These are phyloP conservation scores for Arabidopsis suecica DNA, from an alignment of 345 rosid genomes.

Conservation along the genomic window DNA sequence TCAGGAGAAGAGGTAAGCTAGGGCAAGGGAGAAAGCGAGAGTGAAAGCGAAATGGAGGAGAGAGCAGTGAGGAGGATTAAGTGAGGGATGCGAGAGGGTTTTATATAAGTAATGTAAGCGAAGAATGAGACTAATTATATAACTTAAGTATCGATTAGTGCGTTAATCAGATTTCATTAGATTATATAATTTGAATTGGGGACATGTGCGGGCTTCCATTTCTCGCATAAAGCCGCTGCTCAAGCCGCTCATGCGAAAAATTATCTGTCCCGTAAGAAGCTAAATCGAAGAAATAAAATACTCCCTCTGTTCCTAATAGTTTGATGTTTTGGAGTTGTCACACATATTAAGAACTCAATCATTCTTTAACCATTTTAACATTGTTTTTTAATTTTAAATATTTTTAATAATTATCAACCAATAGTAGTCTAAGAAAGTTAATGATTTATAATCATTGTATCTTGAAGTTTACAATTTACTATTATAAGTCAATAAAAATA, in stretches of 20 bases:
- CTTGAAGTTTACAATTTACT: no score
- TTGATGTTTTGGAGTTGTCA: no score
- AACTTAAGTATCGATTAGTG: constrained; percentile 31
- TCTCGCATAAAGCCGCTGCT: constrained; percentile 30
- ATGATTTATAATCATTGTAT: no score
- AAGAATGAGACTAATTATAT: constrained; percentile 30
- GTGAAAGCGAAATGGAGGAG: background rate
- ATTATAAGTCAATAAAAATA: no score
- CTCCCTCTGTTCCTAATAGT: no score
- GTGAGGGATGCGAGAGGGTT: constrained; percentile 19
- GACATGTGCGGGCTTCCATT: constrained; percentile 27
- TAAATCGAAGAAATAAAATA: no score
- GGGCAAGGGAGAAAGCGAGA: constrained; percentile 22
- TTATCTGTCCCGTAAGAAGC: no score
- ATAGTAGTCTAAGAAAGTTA: no score
- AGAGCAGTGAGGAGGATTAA: background rate
- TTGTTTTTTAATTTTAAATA: no score
- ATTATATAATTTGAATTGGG: background rate
- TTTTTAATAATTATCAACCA: no score
- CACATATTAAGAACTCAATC: no score
- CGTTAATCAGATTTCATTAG: constrained; percentile 26
- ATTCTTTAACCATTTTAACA: no score
- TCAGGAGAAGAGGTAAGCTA: constrained; percentile 9
- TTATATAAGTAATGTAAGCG: constrained; percentile 40
- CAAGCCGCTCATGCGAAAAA: constrained; percentile 17